Evolutionary conservation across 2,329 filamentous ascomycete species (phyloP).

Genomic region (Phoma sp.): DNA sequence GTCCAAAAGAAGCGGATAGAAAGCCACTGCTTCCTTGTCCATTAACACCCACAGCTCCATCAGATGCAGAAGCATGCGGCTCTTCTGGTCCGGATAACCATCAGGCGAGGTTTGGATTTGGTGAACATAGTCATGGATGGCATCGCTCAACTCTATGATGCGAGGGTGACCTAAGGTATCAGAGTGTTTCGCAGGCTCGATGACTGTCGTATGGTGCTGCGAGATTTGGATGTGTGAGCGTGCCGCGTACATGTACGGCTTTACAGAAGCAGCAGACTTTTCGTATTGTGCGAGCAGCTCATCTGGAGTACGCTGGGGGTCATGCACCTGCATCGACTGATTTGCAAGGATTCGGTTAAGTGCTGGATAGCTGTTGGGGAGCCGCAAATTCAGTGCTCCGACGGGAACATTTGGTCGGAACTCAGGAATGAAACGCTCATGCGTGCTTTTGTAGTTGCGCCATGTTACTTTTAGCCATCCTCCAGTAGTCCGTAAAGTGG

Average conservation of each 20-base stretch:
- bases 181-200: conserved; percentile 38
- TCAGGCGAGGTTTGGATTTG: conserved; percentile 45
- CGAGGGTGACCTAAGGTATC: neutral
- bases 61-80: conserved; percentile 59
- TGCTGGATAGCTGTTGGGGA: conserved; percentile 27
- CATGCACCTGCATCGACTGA: neutral
- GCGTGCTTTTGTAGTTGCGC: conserved; percentile 26
- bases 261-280: conserved; percentile 10
- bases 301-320: conserved; percentile 6
- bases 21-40: conserved; percentile 55
- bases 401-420: conserved; percentile 50
- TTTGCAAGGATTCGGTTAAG: conserved; percentile 9
- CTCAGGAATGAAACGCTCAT: conserved; percentile 49
- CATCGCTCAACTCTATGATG: conserved; percentile 52
- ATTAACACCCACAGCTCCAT: conserved; percentile 66
- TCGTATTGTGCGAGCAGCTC: conserved; percentile 27
- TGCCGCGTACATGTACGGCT: conserved; percentile 29
- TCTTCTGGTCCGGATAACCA: conserved; percentile 58
- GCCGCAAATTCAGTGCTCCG: conserved; percentile 24
- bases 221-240: conserved; percentile 33
- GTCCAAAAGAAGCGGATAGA: conserved; percentile 57
- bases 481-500: conserved; percentile 18
- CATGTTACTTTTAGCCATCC: conserved; percentile 30
- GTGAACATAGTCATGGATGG: conserved; percentile 14
- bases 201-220: neutral